phyloP scores from a whole-genome alignment of 345 rosid genomes.

The Eucalyptus microcorys region DNA sequence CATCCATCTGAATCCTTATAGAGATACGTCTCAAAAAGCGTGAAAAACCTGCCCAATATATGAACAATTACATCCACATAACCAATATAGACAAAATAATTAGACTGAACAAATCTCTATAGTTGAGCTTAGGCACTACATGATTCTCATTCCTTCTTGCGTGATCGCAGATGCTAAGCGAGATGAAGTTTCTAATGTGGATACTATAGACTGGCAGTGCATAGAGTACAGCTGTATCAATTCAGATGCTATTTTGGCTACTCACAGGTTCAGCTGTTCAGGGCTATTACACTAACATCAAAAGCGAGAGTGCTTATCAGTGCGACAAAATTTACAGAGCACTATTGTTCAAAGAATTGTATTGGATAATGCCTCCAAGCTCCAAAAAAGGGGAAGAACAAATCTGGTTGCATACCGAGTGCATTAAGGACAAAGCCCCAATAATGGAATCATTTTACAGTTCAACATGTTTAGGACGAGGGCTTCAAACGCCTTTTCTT shows the following conservation, averaged over 20 bases:
- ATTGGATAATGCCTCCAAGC: not conserved
- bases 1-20: not conserved
- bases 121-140: not conserved
- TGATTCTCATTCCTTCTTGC: not conserved
- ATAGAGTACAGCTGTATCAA: not conserved
- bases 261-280: not conserved
- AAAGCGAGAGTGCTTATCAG: not conserved
- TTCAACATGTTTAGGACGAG: not conserved
- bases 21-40: not conserved
- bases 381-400: not conserved
- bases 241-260: not conserved
- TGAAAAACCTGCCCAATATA: not conserved
- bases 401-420: not conserved
- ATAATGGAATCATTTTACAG: not conserved
- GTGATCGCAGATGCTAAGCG: not conserved
- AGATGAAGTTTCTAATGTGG: not conserved
- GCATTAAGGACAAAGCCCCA: not conserved
- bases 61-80: not conserved
- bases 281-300: not conserved
- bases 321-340: not conserved
- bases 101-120: not conserved
- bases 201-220: not conserved
- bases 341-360: not conserved
- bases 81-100: not conserved
- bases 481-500: slow-evolving; percentile 36